Base-by-base conservation (phyloP, 2,329 filamentous ascomycete genomes). In the Sporothrix mexicana region DNA sequence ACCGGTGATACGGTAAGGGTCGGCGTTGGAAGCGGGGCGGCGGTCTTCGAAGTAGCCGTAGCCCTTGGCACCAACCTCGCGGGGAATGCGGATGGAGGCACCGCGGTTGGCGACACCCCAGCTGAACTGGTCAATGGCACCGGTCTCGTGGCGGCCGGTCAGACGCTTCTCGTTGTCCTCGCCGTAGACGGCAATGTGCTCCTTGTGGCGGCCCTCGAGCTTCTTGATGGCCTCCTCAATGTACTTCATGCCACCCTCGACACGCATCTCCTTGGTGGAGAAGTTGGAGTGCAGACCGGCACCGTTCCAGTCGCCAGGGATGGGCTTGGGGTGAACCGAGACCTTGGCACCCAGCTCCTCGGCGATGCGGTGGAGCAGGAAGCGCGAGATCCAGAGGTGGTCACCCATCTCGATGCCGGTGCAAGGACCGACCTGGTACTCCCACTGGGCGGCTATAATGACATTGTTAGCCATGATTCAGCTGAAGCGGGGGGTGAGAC, bases 291-390 rank as follows among this genome's bases (percentile, higher is more conserved):
- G 92, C 70, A 94, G 90, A 74, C 80, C 80, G 43, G 77, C 77
- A 69, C 95, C 96, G 87, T 98, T 98, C 95, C 96, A 98, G 87
- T 97, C 81, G 80, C 95, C 95, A 73, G 91, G 90, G 77, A 98
- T 95, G 77, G 95, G 95, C 90, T 99, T 99, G 81, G 96, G 96
- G 80, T 95, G 90, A 82, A 98, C 92, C 53, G 95, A 97, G 76
- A 98, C 95, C 89, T 95, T 95, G 83, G 92, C 95, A 80, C 95
- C 96, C 80, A 98, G 98, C 80, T 98, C 95, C 83, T 99, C 96
- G 71, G 95, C 93, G 74, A 98, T 93, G 43, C 76, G 76, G 76
- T 74, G 89, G 77, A 97, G 92, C 79, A 97, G 87, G 89, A 94
- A 97, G 77, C 93, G 92, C 76, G 93, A 93, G 79, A 97, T 87